These are phyloP conservation scores for Yamadazyma friedrichii DNA, from an alignment of 1,139 yeast species.

Conservation along the genomic window DNA sequence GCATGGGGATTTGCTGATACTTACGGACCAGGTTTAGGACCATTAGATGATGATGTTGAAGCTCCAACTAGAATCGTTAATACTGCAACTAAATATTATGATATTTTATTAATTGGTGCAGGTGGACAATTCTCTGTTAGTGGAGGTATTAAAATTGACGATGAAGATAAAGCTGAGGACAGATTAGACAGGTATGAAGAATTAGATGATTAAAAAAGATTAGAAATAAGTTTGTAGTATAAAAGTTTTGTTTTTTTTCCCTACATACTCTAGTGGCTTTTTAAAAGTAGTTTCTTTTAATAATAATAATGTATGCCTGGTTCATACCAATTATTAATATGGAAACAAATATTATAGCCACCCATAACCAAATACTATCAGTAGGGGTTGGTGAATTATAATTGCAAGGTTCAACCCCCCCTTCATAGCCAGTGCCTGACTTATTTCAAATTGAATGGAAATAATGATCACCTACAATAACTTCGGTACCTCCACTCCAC, in stretches of 20 bases:
- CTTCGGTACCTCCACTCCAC: no score
- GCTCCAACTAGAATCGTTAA: slow-evolving; percentile 83
- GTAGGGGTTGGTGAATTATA: no score
- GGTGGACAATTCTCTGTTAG: slow-evolving; percentile 95
- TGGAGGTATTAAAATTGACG: slow-evolving; percentile 69
- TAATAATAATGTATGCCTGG: no score
- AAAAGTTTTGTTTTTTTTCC: not conserved
- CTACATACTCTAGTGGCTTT: no score
- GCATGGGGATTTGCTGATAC: slow-evolving; percentile 99
- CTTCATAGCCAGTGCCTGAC: no score
- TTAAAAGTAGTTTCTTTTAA: no score
- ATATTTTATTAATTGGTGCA: slow-evolving; percentile 71
- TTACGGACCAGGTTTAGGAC: slow-evolving; percentile 93
- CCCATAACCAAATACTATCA: no score
- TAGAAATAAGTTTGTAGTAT: slow-evolving; percentile 6
- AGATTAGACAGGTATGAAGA: slow-evolving; percentile 54
- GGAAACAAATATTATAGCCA: no score
- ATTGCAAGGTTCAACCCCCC: no score
- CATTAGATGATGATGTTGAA: slow-evolving; percentile 85
- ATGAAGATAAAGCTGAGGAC: slow-evolving; percentile 59
- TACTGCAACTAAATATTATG: slow-evolving; percentile 83
- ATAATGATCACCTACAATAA: no score
- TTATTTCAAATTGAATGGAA: no score
- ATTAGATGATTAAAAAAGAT: slow-evolving; percentile 20
- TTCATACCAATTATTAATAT: no score